Percentiles rank a stretch among this genome's conserved stretches.
Conservation (phyloP, 225 moss, liverwort and hornwort species). For the Anthoceros angustus region DNA sequence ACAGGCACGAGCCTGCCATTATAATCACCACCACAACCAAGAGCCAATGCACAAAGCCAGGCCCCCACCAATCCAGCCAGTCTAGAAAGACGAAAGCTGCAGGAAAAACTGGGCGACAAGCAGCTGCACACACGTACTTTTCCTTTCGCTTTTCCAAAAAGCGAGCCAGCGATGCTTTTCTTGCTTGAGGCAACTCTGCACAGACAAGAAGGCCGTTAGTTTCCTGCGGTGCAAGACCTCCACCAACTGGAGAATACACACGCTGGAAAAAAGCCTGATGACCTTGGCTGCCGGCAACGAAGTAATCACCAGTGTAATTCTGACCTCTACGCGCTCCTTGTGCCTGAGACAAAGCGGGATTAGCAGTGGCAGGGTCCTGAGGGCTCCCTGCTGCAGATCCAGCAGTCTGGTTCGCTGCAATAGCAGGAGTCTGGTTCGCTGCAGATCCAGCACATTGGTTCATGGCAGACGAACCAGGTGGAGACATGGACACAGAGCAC, state of each 20-base stretch:
- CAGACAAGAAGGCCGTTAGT: not conserved
- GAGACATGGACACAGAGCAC: too few species aligned
- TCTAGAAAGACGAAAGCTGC: not conserved
- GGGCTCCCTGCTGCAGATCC: not conserved
- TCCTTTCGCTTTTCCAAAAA: constrained; percentile 95
- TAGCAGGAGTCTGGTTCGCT: not conserved
- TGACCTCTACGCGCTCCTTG: not conserved
- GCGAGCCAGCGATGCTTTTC: constrained; percentile 69
- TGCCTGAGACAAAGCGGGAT: not conserved
- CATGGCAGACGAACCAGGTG: too few species aligned
- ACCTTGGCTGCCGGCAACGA: not conserved
- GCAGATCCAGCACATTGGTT: too few species aligned
- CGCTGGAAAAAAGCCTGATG: not conserved
- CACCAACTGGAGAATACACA: not conserved
- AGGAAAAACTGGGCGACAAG: not conserved
- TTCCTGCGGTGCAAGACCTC: not conserved
- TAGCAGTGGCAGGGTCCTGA: not conserved
- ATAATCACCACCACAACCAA: not conserved
- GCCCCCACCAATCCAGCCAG: not conserved
- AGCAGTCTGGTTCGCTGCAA: not conserved
- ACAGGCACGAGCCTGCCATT: not conserved
- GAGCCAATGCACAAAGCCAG: not conserved
- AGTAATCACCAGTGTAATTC: not conserved
- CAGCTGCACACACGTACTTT: constrained; percentile 17
- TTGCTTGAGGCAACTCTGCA: constrained; percentile 68